A percentile compares a stretch with the other conserved stretches of the same genome.
These are phyloP conservation scores for Rubia peregrina DNA, from an alignment of 305 asterid species.

Conservation along the genomic window DNA sequence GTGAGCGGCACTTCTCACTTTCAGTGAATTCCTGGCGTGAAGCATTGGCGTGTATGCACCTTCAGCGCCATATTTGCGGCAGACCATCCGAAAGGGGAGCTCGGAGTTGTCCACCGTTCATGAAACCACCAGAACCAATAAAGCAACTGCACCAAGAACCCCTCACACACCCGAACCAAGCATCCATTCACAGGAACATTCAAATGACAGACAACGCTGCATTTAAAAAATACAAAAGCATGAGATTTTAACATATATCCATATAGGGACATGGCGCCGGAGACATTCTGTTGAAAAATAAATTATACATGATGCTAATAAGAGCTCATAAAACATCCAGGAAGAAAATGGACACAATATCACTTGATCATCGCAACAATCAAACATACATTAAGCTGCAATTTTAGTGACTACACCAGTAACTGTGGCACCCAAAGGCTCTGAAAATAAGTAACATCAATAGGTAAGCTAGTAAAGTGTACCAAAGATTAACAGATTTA, in stretches of 20 bases:
- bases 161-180: conserved; percentile 14
- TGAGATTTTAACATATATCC: neutral
- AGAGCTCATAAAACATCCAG: neutral
- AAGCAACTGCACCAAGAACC: conserved; percentile 73
- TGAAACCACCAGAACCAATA: conserved; percentile 57
- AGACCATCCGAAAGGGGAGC: conserved; percentile 84
- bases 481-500: too few relatives aligned
- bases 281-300: too few relatives aligned
- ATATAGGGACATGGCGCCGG: too few relatives aligned
- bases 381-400: too few relatives aligned
- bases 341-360: neutral
- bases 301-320: neutral
- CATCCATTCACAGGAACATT: too few relatives aligned
- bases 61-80: conserved; percentile 86
- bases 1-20: conserved; percentile 66
- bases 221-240: neutral
- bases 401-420: too few relatives aligned
- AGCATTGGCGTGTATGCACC: conserved; percentile 98
- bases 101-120: conserved; percentile 81
- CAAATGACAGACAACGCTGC: conserved; percentile 30
- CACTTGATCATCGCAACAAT: neutral
- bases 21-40: conserved; percentile 70
- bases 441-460: too few relatives aligned
- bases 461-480: too few relatives aligned
- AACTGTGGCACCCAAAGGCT: too few relatives aligned